Base-by-base conservation (phyloP, 2,329 filamentous ascomycete species). In the Aspergillus sp. region DNA sequence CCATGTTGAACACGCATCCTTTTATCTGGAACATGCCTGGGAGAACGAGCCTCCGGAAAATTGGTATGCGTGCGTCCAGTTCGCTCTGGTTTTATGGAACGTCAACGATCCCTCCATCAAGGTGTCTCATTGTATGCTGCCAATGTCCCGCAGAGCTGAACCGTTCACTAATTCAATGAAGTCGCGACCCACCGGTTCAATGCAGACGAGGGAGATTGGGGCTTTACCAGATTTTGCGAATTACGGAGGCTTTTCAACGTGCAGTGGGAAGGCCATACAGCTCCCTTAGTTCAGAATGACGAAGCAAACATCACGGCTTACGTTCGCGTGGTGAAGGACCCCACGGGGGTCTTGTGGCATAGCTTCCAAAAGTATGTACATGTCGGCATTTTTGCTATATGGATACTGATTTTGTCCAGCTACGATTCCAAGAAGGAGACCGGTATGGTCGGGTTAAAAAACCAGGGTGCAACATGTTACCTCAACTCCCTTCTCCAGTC, bases 371-470 rank as follows among this genome's bases (percentile, higher is more conserved):
- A 75, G 72, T 75, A 61, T 53, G 69, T 56, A 47, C 21, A 25
- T 4, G 6, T 17, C 13, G 14, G 19, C 45, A n/a, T 14, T 11
- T 17, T 38, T 19, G 20, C 11, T 5, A 73, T 74, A 61, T 17
- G 2, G 75, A 74, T 16, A 61, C 80, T 50, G 76, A 78, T 66
- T 72, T 74, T 56, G 76, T 50, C 53, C 46, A 80, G 78, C 75
- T 99, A 99, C 71, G 92, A 99, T 70, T 97, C 94, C n/a, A 99
- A 97, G 77, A 96, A 94, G 70, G 92, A 97, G 75, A 99, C 94
- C 0, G 94, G 94, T 52, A 97, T 92, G 77, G 94, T 99, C 40
- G 94, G 94, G 2, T 78, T 99, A 49, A 94, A 94, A 73, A 99
- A 99, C 66, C 94, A 97, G 72, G 94, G 94, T 58, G 94, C 94